These are phyloP conservation scores for Cystobasidiaceae sp. DNA, from an alignment of 1,284 basidiomycete species.

Conservation along the genomic window DNA sequence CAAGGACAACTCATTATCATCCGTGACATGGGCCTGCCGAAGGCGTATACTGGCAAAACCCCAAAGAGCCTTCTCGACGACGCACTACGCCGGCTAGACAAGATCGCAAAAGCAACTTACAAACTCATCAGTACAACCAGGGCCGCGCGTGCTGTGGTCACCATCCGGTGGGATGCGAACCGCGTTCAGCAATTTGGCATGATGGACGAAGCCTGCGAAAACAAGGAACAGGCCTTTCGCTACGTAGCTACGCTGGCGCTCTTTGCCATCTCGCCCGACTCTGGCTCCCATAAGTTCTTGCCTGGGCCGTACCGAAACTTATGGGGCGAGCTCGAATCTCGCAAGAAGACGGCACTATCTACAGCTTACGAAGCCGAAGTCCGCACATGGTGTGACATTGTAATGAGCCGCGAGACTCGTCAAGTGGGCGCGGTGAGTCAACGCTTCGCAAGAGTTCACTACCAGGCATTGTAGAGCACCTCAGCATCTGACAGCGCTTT, in stretches of 20 bases:
- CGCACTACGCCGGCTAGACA: conserved; percentile 57
- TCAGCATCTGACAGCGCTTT: background rate
- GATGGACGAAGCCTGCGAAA: conserved; percentile 76
- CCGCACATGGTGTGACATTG: conserved; percentile 56
- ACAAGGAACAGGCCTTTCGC: conserved; percentile 76
- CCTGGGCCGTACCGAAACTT: conserved; percentile 80
- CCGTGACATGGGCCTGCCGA: conserved; percentile 72
- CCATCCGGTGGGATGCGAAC: conserved; percentile 63
- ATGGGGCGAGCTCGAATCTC: conserved; percentile 82
- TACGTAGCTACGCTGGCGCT: conserved; percentile 83
- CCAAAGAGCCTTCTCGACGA: conserved; percentile 67
- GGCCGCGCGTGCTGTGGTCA: conserved; percentile 64
- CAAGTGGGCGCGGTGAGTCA: no score
- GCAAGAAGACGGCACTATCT: conserved; percentile 61
- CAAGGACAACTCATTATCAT: conserved; percentile 59
- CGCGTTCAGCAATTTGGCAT: conserved; percentile 69
- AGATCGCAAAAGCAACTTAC: conserved; percentile 69
- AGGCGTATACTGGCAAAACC: conserved; percentile 65
- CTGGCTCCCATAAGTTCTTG: conserved; percentile 51
- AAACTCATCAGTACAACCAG: conserved; percentile 62
- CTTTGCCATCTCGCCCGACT: conserved; percentile 42
- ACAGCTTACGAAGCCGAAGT: conserved; percentile 56
- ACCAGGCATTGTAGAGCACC: no score
- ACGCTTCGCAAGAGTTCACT: no score
- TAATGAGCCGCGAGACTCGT: conserved; percentile 41